Evolutionary conservation across 768 basidiomycete genomes (phyloP).

Genomic region (Kwoniella heveanensis): DNA sequence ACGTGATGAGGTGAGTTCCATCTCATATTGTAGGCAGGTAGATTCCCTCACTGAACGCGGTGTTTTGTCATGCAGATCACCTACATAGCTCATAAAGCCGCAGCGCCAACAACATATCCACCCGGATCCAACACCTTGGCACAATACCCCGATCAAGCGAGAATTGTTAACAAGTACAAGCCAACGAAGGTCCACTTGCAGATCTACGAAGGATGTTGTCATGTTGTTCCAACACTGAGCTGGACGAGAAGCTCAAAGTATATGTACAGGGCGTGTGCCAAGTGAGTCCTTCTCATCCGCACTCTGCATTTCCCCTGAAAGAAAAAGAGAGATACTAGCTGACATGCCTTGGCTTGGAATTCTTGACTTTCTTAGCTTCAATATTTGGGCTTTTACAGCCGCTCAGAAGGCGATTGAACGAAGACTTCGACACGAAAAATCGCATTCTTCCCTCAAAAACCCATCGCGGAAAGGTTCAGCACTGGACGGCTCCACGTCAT

Average conservation of each 20-base stretch:
- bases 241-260: conserved; percentile 46
- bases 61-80: conserved; percentile 24
- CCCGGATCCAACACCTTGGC: conserved; percentile 33
- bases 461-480: conserved; percentile 9
- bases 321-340: too few relatives aligned
- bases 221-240: conserved; percentile 48
- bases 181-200: conserved; percentile 55
- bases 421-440: conserved; percentile 20
- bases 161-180: conserved; percentile 42
- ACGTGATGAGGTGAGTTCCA: conserved; percentile 37
- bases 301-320: too few relatives aligned
- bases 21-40: neutral
- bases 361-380: too few relatives aligned
- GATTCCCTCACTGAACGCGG: neutral
- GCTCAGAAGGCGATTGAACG: conserved; percentile 42
- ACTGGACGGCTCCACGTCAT: conserved; percentile 6
- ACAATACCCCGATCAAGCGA: conserved; percentile 47
- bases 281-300: conserved; percentile 29
- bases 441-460: conserved; percentile 9
- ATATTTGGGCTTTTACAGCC: conserved; percentile 51
- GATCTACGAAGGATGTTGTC: conserved; percentile 52
- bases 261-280: conserved; percentile 50
- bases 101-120: conserved; percentile 42
- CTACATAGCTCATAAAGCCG: conserved; percentile 53
- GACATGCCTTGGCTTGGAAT: too few relatives aligned